Conservation (phyloP, 1,284 basidiomycete genomes). For the Moesziomyces antarcticus region DNA sequence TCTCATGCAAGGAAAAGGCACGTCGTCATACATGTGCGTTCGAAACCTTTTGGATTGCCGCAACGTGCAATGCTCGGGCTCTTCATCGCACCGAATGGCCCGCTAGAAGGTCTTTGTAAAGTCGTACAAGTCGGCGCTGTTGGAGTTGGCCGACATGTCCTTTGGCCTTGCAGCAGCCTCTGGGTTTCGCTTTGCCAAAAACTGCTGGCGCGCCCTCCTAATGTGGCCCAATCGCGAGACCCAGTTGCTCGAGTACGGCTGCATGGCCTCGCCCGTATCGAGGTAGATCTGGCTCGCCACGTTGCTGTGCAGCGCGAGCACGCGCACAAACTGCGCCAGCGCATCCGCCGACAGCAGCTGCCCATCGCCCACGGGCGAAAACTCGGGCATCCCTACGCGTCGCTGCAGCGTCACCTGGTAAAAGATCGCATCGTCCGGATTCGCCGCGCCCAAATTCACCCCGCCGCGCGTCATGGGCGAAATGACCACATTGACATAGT, state of each 20-base stretch:
- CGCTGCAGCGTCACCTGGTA: conserved; percentile 66
- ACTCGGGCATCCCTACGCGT: conserved; percentile 60
- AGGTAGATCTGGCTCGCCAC: conserved; percentile 65
- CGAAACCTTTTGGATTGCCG: too few relatives aligned
- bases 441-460: conserved; percentile 58
- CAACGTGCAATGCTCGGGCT: too few relatives aligned
- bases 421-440: conserved; percentile 60
- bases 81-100: too few relatives aligned
- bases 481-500: conserved; percentile 97
- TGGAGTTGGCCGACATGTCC: conserved; percentile 24
- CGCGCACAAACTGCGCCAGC: conserved; percentile 61
- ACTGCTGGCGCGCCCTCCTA: conserved; percentile 30
- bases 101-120: conserved; percentile 45
- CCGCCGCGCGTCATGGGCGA: conserved; percentile 63
- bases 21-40: too few relatives aligned
- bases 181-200: conserved; percentile 22
- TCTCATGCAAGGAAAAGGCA: too few relatives aligned
- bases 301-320: conserved; percentile 62
- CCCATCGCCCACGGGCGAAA: conserved; percentile 64
- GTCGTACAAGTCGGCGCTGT: conserved; percentile 39
- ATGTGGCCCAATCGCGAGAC: conserved; percentile 56
- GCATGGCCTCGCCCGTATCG: conserved; percentile 64
- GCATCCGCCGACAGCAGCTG: conserved; percentile 60
- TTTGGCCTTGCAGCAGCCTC: conserved; percentile 1
- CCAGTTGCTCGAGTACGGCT: conserved; percentile 64